These are phyloP conservation scores for Fusarium citri DNA, from an alignment of 2,329 filamentous ascomycete genomes.

Conservation along the genomic window DNA sequence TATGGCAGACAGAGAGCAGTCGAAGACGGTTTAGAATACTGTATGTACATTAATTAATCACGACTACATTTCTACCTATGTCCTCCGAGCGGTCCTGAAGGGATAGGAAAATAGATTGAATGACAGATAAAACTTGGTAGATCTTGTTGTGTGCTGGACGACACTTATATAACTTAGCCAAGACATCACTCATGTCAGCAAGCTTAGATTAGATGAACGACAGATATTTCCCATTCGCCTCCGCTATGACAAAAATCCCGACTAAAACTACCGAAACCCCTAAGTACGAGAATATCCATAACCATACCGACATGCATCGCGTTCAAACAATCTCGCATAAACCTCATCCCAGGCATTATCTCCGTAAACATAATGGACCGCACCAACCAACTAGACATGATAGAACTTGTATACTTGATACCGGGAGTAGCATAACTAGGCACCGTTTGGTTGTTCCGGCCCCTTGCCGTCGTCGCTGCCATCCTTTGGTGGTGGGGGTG, in stretches of 20 bases:
- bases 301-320: constrained; percentile 29
- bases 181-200: background rate
- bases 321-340: constrained; percentile 36
- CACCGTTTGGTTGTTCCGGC: constrained; percentile 34
- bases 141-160: background rate
- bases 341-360: constrained; percentile 35
- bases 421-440: constrained; percentile 15
- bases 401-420: constrained; percentile 9
- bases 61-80: background rate
- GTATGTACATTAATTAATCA: constrained; percentile 15
- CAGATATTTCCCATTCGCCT: constrained; percentile 48
- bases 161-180: background rate
- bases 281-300: constrained; percentile 36
- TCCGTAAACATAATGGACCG: constrained; percentile 29
- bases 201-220: constrained; percentile 1
- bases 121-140: background rate
- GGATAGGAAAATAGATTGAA: background rate
- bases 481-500: constrained; percentile 32
- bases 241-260: constrained; percentile 49
- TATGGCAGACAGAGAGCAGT: background rate
- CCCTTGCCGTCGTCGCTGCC: constrained; percentile 36
- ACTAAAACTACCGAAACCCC: constrained; percentile 32
- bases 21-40: background rate
- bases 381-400: constrained; percentile 2
- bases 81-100: background rate